phyloP scores from a whole-genome alignment of 345 rosid genomes.

The Salix viminalis region DNA sequence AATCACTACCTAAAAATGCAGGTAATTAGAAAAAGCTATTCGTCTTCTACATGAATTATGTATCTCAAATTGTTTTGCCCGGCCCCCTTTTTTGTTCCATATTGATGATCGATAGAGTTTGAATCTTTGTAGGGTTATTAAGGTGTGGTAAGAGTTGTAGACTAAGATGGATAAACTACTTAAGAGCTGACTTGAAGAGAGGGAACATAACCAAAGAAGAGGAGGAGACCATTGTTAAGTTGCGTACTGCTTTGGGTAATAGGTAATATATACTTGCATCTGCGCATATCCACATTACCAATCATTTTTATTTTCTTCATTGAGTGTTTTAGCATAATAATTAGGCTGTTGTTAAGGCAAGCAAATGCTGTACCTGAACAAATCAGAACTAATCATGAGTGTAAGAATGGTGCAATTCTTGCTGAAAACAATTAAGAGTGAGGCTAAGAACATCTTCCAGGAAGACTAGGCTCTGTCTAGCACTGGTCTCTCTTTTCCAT shows the following conservation, averaged over 20 bases:
- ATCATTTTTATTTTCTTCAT: too few species aligned
- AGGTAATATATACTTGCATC: constrained; percentile 33
- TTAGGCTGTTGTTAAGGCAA: neutral
- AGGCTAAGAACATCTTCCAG: too few species aligned
- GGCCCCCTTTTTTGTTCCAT: too few species aligned
- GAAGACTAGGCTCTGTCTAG: too few species aligned
- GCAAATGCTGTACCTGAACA: too few species aligned
- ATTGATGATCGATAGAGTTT: neutral
- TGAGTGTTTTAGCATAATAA: too few species aligned
- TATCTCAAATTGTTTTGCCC: neutral
- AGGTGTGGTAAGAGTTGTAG: constrained; percentile 97
- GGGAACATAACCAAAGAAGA: constrained; percentile 75
- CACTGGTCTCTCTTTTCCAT: too few species aligned
- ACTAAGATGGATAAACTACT: constrained; percentile 87
- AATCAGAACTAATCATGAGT: neutral
- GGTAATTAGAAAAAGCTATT: constrained; percentile 32
- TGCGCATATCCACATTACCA: too few species aligned
- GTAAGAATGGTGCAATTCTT: too few species aligned
- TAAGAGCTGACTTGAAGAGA: constrained; percentile 74
- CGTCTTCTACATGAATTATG: neutral
- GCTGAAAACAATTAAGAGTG: too few species aligned
- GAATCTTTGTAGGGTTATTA: constrained; percentile 43
- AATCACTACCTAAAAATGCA: constrained; percentile 80
- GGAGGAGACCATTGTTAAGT: constrained; percentile 64
- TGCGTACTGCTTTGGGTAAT: constrained; percentile 69